Conservation (phyloP, 768 basidiomycete species). For the Psilocybe cubensis region DNA sequence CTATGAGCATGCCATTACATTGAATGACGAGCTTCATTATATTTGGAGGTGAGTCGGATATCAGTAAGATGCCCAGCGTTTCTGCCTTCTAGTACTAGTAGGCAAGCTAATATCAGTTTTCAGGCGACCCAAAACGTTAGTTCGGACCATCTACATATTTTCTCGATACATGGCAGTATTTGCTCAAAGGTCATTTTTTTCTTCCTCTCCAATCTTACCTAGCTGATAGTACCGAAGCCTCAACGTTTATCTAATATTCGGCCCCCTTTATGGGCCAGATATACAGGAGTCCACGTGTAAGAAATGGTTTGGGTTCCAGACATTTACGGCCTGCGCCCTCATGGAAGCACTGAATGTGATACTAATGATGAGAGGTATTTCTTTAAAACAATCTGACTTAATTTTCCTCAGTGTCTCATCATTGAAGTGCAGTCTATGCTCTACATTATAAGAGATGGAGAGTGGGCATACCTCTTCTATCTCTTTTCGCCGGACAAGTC, state of each 20-base stretch:
- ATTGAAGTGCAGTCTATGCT: conserved; percentile 12
- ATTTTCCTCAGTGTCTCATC: background rate
- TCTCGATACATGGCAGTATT: conserved; percentile 8
- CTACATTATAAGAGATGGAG: conserved; percentile 5
- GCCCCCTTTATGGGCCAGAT: background rate
- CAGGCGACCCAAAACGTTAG: background rate
- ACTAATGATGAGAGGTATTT: conserved; percentile 16
- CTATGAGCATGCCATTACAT: background rate
- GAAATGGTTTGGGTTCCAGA: conserved; percentile 10
- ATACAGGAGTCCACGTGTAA: conserved; percentile 5
- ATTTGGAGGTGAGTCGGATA: background rate
- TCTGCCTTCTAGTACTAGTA: too few species aligned
- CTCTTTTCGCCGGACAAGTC: conserved; percentile 7
- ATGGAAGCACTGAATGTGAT: conserved; percentile 13
- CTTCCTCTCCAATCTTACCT: background rate
- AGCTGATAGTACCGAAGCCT: background rate
- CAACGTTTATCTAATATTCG: conserved; percentile 13
- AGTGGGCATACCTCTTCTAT: background rate
- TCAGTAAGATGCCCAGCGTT: too few species aligned
- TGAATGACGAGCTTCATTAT: background rate
- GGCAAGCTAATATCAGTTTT: too few species aligned
- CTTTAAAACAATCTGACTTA: background rate
- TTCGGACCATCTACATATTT: background rate
- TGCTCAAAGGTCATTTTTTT: conserved; percentile 5
- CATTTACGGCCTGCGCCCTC: background rate